Percentiles rank a stretch among this genome's conserved stretches.
Evolutionary conservation across 768 basidiomycete species (phyloP).

Genomic region (Kwoniella newhampshirensis): DNA sequence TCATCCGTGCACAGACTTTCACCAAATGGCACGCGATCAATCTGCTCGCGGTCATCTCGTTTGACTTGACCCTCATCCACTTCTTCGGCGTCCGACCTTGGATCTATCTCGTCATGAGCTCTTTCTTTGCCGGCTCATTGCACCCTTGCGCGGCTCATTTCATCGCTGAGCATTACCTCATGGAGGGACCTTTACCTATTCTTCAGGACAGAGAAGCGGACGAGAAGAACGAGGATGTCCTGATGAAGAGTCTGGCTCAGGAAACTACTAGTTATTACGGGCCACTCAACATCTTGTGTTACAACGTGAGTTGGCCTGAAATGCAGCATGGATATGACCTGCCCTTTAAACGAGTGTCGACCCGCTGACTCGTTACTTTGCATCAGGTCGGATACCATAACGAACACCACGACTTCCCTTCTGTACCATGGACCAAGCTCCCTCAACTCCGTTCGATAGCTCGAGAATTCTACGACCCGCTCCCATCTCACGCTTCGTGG

Average conservation of each 20-base stretch:
- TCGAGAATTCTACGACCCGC: slow-evolving; percentile 83
- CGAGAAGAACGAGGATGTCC: slow-evolving; percentile 13
- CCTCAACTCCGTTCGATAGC: slow-evolving; percentile 78
- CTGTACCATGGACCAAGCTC: slow-evolving; percentile 89
- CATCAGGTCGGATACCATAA: slow-evolving; percentile 93
- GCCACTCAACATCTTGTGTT: slow-evolving; percentile 79
- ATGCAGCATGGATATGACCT: not conserved
- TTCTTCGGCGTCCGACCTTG: slow-evolving; percentile 57
- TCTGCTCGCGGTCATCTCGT: slow-evolving; percentile 65
- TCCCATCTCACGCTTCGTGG: slow-evolving; percentile 89
- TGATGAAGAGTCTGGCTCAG: slow-evolving; percentile 62
- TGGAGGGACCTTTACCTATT: slow-evolving; percentile 35
- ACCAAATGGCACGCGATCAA: slow-evolving; percentile 86
- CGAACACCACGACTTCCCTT: slow-evolving; percentile 99
- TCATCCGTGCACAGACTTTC: slow-evolving; percentile 77
- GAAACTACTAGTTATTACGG: slow-evolving; percentile 99
- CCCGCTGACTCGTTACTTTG: not conserved
- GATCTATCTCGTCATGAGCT: slow-evolving; percentile 79
- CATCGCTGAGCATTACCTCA: slow-evolving; percentile 91
- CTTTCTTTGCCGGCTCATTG: slow-evolving; percentile 93
- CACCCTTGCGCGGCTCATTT: slow-evolving; percentile 98
- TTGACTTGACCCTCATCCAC: slow-evolving; percentile 65
- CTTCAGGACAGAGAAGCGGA: slow-evolving; percentile 11
- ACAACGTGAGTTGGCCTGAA: slow-evolving; percentile 66
- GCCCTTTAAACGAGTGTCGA: not conserved